These are phyloP conservation scores for Lentinula edodes DNA, from an alignment of 768 basidiomycete genomes.

Conservation along the genomic window DNA sequence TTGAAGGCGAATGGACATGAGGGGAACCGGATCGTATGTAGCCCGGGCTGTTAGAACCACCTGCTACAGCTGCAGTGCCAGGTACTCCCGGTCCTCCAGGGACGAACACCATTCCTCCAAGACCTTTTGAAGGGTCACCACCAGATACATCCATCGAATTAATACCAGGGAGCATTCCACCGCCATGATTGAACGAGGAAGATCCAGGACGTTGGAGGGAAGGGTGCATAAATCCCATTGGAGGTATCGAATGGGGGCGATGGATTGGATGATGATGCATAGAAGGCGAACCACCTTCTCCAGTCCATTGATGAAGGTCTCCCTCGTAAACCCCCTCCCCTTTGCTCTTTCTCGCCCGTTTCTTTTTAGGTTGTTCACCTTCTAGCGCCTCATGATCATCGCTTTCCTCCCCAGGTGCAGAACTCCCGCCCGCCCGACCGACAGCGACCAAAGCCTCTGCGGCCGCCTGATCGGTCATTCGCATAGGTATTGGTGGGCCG, in stretches of 20 bases:
- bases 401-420: conserved; percentile 30
- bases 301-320: conserved; percentile 25
- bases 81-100: conserved; percentile 5
- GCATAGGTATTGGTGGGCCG: conserved; percentile 17
- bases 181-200: neutral
- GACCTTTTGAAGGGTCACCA: neutral
- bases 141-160: conserved; percentile 4
- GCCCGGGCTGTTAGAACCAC: conserved; percentile 34
- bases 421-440: conserved; percentile 39
- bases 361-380: conserved; percentile 49
- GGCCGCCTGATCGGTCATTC: conserved; percentile 80
- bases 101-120: neutral
- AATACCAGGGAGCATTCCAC: conserved; percentile 2
- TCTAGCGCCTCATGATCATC: conserved; percentile 35
- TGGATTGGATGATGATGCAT: conserved; percentile 19
- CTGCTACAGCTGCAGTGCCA: conserved; percentile 14
- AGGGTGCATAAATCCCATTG: neutral
- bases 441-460: conserved; percentile 87
- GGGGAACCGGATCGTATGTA: conserved; percentile 62
- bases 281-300: conserved; percentile 31
- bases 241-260: conserved; percentile 3
- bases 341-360: conserved; percentile 38
- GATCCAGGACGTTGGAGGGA: neutral
- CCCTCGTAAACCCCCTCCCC: conserved; percentile 41
- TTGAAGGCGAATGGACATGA: conserved; percentile 67